These are phyloP conservation scores for Davidsoniella virescens DNA, from an alignment of 2,329 filamentous ascomycete genomes.

Conservation along the genomic window DNA sequence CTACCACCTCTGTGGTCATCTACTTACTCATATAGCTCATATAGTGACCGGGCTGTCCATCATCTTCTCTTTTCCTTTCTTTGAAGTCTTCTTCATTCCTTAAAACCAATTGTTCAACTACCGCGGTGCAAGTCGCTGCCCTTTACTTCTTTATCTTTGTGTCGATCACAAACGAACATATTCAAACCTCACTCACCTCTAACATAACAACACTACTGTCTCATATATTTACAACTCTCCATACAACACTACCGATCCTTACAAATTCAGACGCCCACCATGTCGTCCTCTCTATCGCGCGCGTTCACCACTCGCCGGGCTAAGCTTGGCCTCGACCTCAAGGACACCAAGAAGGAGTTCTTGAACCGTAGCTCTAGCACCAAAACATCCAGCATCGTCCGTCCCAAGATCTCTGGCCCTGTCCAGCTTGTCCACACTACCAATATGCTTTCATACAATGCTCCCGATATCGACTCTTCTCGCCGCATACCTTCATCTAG, in stretches of 20 bases:
- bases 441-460: conserved; percentile 90
- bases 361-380: conserved; percentile 35
- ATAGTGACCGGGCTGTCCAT: background rate
- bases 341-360: conserved; percentile 22
- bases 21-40: conserved; percentile 6
- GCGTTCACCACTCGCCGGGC: conserved; percentile 55
- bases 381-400: conserved; percentile 25
- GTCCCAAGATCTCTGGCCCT: conserved; percentile 70
- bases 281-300: conserved; percentile 44
- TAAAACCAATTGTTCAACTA: conserved; percentile 3
- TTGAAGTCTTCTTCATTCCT: background rate
- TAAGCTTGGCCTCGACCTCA: conserved; percentile 33
- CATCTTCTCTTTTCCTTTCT: conserved; percentile 7
- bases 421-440: conserved; percentile 83
- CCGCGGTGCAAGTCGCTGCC: conserved; percentile 5
- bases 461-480: conserved; percentile 52
- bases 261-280: conserved; percentile 15
- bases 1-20: conserved; percentile 4
- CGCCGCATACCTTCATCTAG: conserved; percentile 33
- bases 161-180: background rate
- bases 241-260: conserved; percentile 8
- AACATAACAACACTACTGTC: conserved; percentile 10
- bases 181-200: background rate
- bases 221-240: conserved; percentile 4
- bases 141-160: conserved; percentile 3